A percentile compares a stretch with the other conserved stretches of the same genome.
Conservation (phyloP, 495 filamentous ascomycete genomes). For the Penicillium samsonianum region DNA sequence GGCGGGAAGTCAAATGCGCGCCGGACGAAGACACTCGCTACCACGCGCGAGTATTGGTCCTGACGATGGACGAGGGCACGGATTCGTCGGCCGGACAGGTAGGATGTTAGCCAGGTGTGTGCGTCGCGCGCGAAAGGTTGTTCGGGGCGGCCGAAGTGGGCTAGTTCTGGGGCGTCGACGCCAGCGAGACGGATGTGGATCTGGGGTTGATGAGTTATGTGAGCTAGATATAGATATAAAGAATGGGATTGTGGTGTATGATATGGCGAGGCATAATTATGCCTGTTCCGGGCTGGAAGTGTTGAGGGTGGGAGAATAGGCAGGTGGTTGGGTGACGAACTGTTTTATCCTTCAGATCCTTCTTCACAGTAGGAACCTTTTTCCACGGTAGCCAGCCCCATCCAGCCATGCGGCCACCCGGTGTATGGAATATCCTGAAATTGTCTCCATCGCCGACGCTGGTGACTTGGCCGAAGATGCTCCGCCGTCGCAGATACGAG, state of each 20-base stretch:
- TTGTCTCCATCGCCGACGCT: conserved; percentile 96
- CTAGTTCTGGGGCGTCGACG: conserved; percentile 87
- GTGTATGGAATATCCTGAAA: conserved; percentile 91
- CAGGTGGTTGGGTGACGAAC: conserved; percentile 49
- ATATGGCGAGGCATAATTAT: background rate
- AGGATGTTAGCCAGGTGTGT: conserved; percentile 69
- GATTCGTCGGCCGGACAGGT: conserved; percentile 72
- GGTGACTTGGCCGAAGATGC: conserved; percentile 80
- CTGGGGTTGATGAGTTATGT: conserved; percentile 21
- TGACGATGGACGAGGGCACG: conserved; percentile 76
- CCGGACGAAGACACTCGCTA: conserved; percentile 81
- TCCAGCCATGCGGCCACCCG: conserved; percentile 79
- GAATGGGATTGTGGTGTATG: background rate
- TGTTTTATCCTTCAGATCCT: conserved; percentile 72
- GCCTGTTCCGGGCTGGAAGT: background rate
- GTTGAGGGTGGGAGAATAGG: background rate
- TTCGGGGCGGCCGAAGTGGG: conserved; percentile 85
- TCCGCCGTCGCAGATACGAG: conserved; percentile 64
- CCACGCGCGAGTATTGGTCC: conserved; percentile 91
- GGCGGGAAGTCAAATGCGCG: conserved; percentile 56
- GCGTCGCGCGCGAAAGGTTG: conserved; percentile 85
- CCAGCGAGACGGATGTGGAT: conserved; percentile 88
- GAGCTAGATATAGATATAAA: background rate
- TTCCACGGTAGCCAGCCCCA: conserved; percentile 89
- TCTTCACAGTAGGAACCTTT: conserved; percentile 64